Percentiles rank a stretch among this genome's conserved stretches.
phyloP scores from a whole-genome alignment of 495 filamentous ascomycete species.

The Achaetomiella virescens region DNA sequence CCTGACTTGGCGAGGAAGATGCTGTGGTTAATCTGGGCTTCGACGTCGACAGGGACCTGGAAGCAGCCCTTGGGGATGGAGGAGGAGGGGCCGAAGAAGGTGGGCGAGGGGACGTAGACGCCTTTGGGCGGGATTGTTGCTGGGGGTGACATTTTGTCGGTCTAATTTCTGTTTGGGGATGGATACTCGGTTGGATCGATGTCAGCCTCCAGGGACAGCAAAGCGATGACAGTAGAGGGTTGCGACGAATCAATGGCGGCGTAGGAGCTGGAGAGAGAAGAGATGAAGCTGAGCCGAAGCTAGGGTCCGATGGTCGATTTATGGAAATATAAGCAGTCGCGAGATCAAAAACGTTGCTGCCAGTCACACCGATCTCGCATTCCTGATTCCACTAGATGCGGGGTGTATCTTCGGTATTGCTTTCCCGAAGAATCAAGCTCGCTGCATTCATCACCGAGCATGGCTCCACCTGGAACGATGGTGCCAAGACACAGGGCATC shows the following conservation, averaged over 20 bases:
- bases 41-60: slow-evolving; percentile 41
- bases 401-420: slow-evolving; percentile 6
- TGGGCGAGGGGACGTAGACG: slow-evolving; percentile 41
- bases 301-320: neutral
- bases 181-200: neutral
- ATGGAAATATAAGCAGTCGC: neutral
- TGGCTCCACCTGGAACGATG: neutral
- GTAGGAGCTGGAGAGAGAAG: too few species aligned
- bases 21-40: slow-evolving; percentile 52
- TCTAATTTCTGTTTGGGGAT: neutral
- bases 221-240: too few species aligned
- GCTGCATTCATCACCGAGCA: slow-evolving; percentile 8
- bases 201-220: too few species aligned
- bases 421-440: neutral
- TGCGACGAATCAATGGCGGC: too few species aligned
- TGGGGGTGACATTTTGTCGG: neutral
- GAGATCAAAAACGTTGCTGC: neutral
- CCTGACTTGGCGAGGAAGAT: slow-evolving; percentile 57
- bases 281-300: neutral
- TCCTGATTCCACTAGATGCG: neutral
- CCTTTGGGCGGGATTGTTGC: slow-evolving; percentile 30
- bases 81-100: slow-evolving; percentile 32
- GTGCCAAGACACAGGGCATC: neutral
- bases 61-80: neutral
- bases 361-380: neutral